Evolutionary conservation across 2,329 filamentous ascomycete species (phyloP).

Genomic region (Monosporascus sp.): DNA sequence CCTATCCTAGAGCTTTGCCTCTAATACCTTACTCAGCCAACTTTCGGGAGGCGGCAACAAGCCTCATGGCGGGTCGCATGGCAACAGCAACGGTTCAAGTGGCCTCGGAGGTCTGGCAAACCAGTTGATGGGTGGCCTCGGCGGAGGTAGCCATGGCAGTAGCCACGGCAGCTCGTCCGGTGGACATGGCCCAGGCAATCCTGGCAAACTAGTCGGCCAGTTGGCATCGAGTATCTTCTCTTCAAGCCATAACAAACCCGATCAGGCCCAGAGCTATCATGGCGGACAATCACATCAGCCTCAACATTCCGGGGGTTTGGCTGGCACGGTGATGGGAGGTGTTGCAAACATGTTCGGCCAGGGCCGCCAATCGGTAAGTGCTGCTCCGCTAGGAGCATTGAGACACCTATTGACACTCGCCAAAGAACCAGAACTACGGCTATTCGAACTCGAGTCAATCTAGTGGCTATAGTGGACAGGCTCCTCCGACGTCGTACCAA

Average conservation of each 20-base stretch:
- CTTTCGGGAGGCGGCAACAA: conserved; percentile 41
- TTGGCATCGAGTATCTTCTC: conserved; percentile 52
- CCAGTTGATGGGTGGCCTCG: conserved; percentile 32
- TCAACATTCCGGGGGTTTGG: conserved; percentile 41
- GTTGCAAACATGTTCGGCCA: conserved; percentile 47
- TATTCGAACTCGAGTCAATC: conserved; percentile 52
- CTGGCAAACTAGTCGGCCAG: conserved; percentile 52
- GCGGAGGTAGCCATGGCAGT: conserved; percentile 16
- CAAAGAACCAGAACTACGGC: conserved; percentile 53
- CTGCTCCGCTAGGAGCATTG: neutral
- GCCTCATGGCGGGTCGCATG: conserved; percentile 22
- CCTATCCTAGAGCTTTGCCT: conserved; percentile 47
- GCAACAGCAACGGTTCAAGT: conserved; percentile 30
- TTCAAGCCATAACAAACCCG: conserved; percentile 39
- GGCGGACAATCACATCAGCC: conserved; percentile 19
- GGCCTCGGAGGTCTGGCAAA: conserved; percentile 42
- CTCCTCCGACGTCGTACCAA: conserved; percentile 59
- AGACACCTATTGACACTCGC: conserved; percentile 18
- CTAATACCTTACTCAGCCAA: conserved; percentile 47
- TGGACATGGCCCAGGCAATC: conserved; percentile 18
- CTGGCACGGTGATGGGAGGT: conserved; percentile 49
- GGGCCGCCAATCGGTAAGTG: conserved; percentile 32
- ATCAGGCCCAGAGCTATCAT: conserved; percentile 32
- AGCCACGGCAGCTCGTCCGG: conserved; percentile 19
- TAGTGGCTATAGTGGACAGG: conserved; percentile 55